Evolutionary conservation across 139 green algal species (phyloP).

Genomic region (Coelastrella sp.): DNA sequence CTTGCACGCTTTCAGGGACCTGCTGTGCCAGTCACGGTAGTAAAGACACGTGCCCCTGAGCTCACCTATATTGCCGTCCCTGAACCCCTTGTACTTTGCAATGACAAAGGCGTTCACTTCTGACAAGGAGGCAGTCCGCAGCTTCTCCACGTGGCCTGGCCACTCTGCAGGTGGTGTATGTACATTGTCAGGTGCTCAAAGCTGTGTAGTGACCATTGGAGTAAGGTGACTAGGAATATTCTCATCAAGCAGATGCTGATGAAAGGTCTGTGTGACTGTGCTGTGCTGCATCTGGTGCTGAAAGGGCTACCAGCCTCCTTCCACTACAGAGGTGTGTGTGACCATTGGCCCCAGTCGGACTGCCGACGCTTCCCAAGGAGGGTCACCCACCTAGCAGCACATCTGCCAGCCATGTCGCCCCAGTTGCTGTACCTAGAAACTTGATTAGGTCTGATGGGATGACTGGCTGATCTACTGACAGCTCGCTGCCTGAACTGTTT

Average conservation of each 20-base stretch:
- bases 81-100: constrained; percentile 20
- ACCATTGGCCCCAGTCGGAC: no score
- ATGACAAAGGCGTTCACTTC: constrained; percentile 41
- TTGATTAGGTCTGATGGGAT: constrained; percentile 1
- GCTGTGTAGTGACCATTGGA: no score
- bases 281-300: no score
- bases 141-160: constrained; percentile 18
- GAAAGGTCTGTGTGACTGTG: no score
- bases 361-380: background rate
- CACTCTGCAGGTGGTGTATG: background rate
- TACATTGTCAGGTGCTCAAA: no score
- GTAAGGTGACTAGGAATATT: no score
- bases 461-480: background rate
- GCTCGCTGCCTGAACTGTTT: background rate
- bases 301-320: background rate
- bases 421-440: constrained; percentile 1
- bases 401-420: constrained; percentile 27
- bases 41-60: background rate
- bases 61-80: constrained; percentile 1
- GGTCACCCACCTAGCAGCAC: constrained; percentile 15
- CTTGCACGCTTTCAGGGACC: background rate
- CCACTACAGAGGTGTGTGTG: background rate
- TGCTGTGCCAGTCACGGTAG: background rate
- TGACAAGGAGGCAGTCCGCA: background rate
- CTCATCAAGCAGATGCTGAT: no score